phyloP scores from a whole-genome alignment of 345 rosid species.

The Hypericum androsaemum region DNA sequence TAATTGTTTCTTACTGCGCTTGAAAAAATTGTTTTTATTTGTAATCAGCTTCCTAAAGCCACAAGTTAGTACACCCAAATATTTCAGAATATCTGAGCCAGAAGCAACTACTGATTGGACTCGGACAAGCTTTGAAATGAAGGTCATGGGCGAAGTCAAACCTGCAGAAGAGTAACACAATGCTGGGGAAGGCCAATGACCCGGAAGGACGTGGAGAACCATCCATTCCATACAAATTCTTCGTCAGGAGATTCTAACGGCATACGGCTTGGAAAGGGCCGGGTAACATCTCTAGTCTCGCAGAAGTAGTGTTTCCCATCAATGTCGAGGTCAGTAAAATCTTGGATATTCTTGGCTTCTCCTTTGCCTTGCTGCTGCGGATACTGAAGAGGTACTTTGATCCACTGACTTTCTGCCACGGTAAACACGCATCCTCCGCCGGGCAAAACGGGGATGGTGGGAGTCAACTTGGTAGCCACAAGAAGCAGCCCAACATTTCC shows the following conservation, averaged over 20 bases:
- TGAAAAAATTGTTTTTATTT: too few relatives aligned
- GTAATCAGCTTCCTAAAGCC: too few relatives aligned
- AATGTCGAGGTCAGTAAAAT: conserved; percentile 78
- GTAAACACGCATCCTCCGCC: conserved; percentile 91
- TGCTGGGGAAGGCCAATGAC: conserved; percentile 53
- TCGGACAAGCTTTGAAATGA: conserved; percentile 18
- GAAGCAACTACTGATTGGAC: conserved; percentile 1
- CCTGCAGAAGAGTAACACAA: conserved; percentile 92
- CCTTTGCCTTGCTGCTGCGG: conserved; percentile 86
- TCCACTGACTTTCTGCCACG: conserved; percentile 80
- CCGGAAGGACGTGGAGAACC: conserved; percentile 72
- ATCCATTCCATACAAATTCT: conserved; percentile 92
- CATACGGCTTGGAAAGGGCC: conserved; percentile 84
- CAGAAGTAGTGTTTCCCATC: conserved; percentile 95
- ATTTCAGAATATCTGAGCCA: neutral
- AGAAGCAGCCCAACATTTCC: conserved; percentile 79
- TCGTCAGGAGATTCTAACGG: conserved; percentile 63
- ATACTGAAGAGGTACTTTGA: conserved; percentile 64
- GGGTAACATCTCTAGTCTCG: conserved; percentile 76
- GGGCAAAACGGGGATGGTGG: conserved; percentile 69
- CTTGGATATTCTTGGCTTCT: conserved; percentile 72
- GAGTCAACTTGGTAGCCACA: conserved; percentile 64
- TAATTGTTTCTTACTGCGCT: too few relatives aligned
- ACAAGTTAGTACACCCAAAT: neutral
- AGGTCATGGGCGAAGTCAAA: conserved; percentile 31